Evolutionary conservation across 768 basidiomycete species (phyloP), one percentile per base, ranked within the genome.

Genomic region (Symmetrospora coprosmae): DNA sequence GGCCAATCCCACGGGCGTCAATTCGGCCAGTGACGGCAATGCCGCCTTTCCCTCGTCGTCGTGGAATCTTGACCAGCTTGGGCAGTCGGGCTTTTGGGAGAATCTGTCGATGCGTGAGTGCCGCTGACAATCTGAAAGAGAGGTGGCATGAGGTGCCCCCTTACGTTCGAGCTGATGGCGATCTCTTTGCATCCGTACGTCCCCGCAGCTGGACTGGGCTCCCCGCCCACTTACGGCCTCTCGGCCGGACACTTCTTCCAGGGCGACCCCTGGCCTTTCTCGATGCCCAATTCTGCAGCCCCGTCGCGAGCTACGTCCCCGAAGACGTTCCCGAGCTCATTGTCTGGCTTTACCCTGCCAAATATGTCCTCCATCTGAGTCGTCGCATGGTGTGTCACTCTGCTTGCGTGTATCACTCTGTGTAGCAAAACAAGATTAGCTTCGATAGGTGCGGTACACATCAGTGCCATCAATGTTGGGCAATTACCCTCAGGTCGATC

Each of bases 41-140:
- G n/a, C n/a, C n/a, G n/a, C n/a, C n/a, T n/a, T n/a, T n/a, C n/a
- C n/a, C n/a, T n/a, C n/a, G n/a, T n/a, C n/a, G n/a, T n/a, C n/a
- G 23, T 58, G 55, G 55, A 58, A 58, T 33, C 41, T 58, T 21
- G 55, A 58, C 23, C 55, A 58, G 41, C 55, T 58, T 5, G 55
- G 55, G 25, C 55, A 58, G 43, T 40, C 55, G 13, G 55, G 55
- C 23, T 58, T 58, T 21, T 58, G 55, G 55, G 55, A 58, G 41
- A 58, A 58, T 46, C 37, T 58, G 16, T 58, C 55, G 3, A 45
- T 58, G 55, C 55, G 55, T 58, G 27, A 19, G 55, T 46, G 30
- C 21, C 6, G 39, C 25, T 27, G 19, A 9, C 7, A n/a, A 34
- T 52, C 8, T 9, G 14, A 9, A 34, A 9, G 5, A 4, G 30